Base-by-base conservation (phyloP, 345 rosid genomes). In the Arabidopsis arenosa region DNA sequence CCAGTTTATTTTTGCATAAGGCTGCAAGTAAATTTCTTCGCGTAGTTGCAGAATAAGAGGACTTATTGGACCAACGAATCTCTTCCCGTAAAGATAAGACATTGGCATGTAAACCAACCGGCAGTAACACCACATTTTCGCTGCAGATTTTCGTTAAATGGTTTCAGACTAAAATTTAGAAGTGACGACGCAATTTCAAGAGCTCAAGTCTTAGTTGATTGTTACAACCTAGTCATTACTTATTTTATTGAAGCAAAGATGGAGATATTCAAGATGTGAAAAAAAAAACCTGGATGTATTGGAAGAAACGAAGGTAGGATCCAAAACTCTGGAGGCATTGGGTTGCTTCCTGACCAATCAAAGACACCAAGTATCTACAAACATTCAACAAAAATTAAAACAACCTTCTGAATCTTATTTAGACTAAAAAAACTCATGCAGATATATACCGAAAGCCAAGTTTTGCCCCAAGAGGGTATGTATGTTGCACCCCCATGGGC, bases 261-360 rank as follows among this genome's bases (percentile, higher is more conserved):
- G 35, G 23, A 30, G 21, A 35, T 21, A 23, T 17, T 44, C 21
- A 51, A 58, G 41, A 66, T 17, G 59, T 54, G 35, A 35, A 3
- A 41, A 52, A 54, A 21, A 4, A 10, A 52, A 85, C 91, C 85
- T 78, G 89, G 91, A 74, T 83, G 86, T 81, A 87, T 68, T 71
- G 83, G 85, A 74, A 82, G 83, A 70, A 68, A 83, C 2, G 88
- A 78, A 64, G 92, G 92, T 66, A 88, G 80, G 21, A 84, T 73
- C 89, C 89, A 88, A 66, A 88, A 86, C 78, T 88, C 92, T 0
- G 92, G 92, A 62, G 92, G 92, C 92, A 88, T 86, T 7, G 92
- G 91, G 66, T 88, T 85, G 64, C 74, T 23, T 52, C 92, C 92
- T 32, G 81, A 75, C 89, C 89, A 88, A 30, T 88, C 89, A 76